Base-by-base conservation (phyloP, 2,329 filamentous ascomycete genomes). In the Gremmenia infestans region DNA sequence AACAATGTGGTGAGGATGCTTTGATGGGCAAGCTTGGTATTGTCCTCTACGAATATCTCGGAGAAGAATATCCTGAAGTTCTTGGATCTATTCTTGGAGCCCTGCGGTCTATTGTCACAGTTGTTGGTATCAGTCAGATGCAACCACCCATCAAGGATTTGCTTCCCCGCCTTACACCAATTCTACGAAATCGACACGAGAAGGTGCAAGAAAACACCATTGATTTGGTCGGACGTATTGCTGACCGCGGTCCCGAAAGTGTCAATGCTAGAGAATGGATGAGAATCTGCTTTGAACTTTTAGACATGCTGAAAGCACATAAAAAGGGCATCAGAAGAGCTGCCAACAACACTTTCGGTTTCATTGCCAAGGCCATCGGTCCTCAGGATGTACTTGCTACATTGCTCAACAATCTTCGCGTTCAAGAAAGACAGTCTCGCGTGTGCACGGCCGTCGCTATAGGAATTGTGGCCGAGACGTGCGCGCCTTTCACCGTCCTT, bases 191-290 rank as follows among this genome's bases (percentile, higher is more conserved):
- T 75, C 88, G 94, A 61, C 94, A 99, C 76, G 94, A 99, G 71
- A 99, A 99, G 74, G 95, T 99, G 45, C 94, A 99, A 72, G 94
- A 99, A 69, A 99, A 99, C 73, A 97, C 94, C 0, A 97, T 99
- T 66, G 94, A 99, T 71, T 81, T 99, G 2, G 94, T 99, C 19
- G 94, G 94, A 54, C 93, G 94, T 79, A 97, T 99, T 65, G 94
- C 95, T 15, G 94, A 99, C 73, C 89, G 94, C 63, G 95, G 94
- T 1, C 92, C 94, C 1, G 94, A 99, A 73, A 93, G 89, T 61
- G 94, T 99, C 70, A 96, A 96, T 70, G 92, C 94, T 14, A 85
- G 94, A 68, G 94, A 99, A 74, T 99, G 94, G 94, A 99, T 99
- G 95, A 87, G 94, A 71, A 99, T 99, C 72, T 99, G 94, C 76